Percentiles rank a stretch among this genome's conserved stretches.
Evolutionary conservation across 2,329 filamentous ascomycete species (phyloP).

Genomic region (Verticillium nonalfalfae): DNA sequence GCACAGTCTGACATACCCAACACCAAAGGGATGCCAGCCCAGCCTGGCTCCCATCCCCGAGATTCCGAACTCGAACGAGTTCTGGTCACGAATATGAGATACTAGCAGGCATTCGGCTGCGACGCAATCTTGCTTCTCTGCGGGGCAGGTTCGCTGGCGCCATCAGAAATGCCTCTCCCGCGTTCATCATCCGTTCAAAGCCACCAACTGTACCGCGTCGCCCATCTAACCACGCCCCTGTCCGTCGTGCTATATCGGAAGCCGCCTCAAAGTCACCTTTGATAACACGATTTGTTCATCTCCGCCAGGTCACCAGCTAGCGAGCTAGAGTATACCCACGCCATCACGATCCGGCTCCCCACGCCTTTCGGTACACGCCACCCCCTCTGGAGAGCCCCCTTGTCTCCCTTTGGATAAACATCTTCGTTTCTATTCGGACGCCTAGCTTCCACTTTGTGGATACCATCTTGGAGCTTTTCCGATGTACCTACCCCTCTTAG

Average conservation of each 20-base stretch:
- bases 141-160: background rate
- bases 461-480: background rate
- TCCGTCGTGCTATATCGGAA: background rate
- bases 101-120: background rate
- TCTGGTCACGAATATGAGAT: background rate
- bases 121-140: background rate
- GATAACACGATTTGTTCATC: too few relatives aligned
- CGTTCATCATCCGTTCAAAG: too few relatives aligned
- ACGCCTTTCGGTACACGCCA: too few relatives aligned
- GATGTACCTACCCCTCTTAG: background rate
- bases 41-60: background rate
- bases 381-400: too few relatives aligned
- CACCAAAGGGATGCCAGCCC: too few relatives aligned
- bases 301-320: too few relatives aligned
- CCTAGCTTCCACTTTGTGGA: background rate
- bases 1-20: too few relatives aligned
- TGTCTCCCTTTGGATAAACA: too few relatives aligned
- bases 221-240: background rate
- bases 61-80: background rate
- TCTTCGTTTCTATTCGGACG: background rate
- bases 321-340: too few relatives aligned
- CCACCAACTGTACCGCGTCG: background rate
- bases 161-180: background rate
- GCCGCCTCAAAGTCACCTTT: too few relatives aligned
- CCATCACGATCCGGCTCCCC: too few relatives aligned